phyloP scores from a whole-genome alignment of 768 basidiomycete species.

The Lyophyllum shimeji region DNA sequence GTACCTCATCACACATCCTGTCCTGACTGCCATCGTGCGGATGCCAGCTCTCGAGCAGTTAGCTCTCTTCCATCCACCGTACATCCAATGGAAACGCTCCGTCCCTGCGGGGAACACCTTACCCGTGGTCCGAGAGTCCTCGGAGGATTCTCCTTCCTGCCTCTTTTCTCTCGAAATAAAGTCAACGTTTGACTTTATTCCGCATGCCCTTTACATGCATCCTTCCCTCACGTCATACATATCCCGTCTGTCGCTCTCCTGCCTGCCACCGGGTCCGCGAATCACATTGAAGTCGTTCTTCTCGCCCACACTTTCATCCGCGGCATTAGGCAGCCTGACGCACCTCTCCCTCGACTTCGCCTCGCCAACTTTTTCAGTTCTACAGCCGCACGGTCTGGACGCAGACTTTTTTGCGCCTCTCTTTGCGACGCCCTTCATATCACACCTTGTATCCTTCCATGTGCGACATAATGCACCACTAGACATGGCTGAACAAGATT shows the following conservation, averaged over 20 bases:
- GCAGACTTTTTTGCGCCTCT: conserved; percentile 1
- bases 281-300: not conserved
- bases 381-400: not conserved
- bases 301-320: not conserved
- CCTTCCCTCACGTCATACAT: not conserved
- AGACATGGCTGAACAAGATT: conserved; percentile 1
- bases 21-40: not conserved
- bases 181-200: not conserved
- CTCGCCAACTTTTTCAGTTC: not conserved
- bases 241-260: not conserved
- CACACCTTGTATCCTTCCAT: not conserved
- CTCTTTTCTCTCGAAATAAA: conserved; percentile 1
- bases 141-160: not conserved
- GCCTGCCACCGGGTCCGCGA: not conserved
- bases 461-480: not conserved
- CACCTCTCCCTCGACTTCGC: conserved; percentile 4
- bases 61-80: not conserved
- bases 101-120: not conserved
- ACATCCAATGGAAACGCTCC: not conserved
- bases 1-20: not conserved
- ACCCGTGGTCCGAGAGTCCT: not conserved
- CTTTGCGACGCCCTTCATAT: not conserved
- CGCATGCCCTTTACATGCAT: not conserved
- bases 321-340: not conserved
- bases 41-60: not conserved